Percentiles rank a stretch among this genome's conserved stretches.
These are phyloP conservation scores for Metarhizium rileyi DNA, from an alignment of 2,329 filamentous ascomycete species.

Conservation along the genomic window DNA sequence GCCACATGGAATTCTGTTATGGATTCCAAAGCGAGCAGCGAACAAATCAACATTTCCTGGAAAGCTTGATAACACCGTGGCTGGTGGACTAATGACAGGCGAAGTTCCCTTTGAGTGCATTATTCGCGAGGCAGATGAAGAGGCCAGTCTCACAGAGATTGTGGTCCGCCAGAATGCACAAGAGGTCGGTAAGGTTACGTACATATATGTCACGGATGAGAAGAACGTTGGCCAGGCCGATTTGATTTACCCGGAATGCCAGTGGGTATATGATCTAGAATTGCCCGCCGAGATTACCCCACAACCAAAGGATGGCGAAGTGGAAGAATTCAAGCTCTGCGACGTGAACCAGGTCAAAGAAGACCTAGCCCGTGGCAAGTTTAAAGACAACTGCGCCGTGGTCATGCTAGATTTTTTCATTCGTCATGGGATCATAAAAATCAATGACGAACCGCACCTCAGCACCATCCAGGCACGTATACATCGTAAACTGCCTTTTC, in stretches of 20 bases:
- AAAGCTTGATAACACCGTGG: conserved; percentile 95
- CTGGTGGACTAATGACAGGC: conserved; percentile 65
- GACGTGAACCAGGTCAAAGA: conserved; percentile 65
- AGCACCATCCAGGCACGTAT: conserved; percentile 65
- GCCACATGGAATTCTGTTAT: conserved; percentile 58
- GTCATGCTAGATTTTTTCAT: conserved; percentile 85
- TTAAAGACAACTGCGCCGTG: conserved; percentile 87
- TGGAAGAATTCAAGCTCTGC: conserved; percentile 73
- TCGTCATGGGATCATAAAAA: conserved; percentile 69
- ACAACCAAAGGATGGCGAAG: conserved; percentile 77
- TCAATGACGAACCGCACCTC: conserved; percentile 69
- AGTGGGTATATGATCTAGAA: conserved; percentile 87
- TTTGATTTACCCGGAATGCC: conserved; percentile 79
- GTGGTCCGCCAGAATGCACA: conserved; percentile 53
- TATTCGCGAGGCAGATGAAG: conserved; percentile 79
- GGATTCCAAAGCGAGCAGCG: conserved; percentile 69
- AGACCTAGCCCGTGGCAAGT: conserved; percentile 61
- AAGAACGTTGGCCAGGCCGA: conserved; percentile 71
- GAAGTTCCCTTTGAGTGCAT: conserved; percentile 75
- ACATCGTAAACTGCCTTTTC: conserved; percentile 75
- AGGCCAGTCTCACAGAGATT: conserved; percentile 67
- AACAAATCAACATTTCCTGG: conserved; percentile 79
- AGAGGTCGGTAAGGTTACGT: conserved; percentile 64
- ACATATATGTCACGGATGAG: conserved; percentile 70
- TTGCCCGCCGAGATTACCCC: conserved; percentile 59